Percentiles rank a stretch among this genome's conserved stretches.
phyloP scores from a whole-genome alignment of 202 grass and related monocot species.

The Eragrostis tef region DNA sequence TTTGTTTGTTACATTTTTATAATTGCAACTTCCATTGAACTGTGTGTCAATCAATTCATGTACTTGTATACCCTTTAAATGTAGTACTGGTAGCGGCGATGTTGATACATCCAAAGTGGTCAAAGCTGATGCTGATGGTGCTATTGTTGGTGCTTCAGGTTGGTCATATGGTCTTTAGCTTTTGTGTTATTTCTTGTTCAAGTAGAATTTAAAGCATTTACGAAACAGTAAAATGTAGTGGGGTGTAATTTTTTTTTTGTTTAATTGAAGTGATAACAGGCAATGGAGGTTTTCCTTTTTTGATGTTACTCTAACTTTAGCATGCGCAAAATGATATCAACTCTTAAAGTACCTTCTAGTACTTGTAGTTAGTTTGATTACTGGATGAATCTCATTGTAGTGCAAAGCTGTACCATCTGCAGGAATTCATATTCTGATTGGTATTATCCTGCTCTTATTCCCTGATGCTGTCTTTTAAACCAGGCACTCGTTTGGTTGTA shows the following conservation, averaged over 20 bases:
- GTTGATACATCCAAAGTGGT: slow-evolving; percentile 96
- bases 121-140: slow-evolving; percentile 81
- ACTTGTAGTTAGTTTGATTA: slow-evolving; percentile 20
- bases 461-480: slow-evolving; percentile 50
- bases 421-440: slow-evolving; percentile 26
- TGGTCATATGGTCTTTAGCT: slow-evolving; percentile 14
- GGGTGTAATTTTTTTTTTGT: neutral
- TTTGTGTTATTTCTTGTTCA: slow-evolving; percentile 26
- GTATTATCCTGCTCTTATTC: slow-evolving; percentile 28
- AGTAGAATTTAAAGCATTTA: slow-evolving; percentile 17
- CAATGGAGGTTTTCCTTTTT: neutral
- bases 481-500: slow-evolving; percentile 63
- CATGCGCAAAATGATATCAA: slow-evolving; percentile 11
- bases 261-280: neutral
- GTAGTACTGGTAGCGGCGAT: slow-evolving; percentile 95
- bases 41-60: slow-evolving; percentile 35
- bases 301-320: slow-evolving; percentile 14
- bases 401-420: neutral
- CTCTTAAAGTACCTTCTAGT: neutral
- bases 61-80: slow-evolving; percentile 43
- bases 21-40: slow-evolving; percentile 28
- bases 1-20: slow-evolving; percentile 12
- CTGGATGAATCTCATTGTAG: neutral
- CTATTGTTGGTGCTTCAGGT: slow-evolving; percentile 86
- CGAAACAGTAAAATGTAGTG: slow-evolving; percentile 30